Percentiles rank a stretch among this genome's conserved stretches.
Evolutionary conservation across 192 early-diverging fungal genomes (phyloP).

Genomic region (Podila clonocystis): DNA sequence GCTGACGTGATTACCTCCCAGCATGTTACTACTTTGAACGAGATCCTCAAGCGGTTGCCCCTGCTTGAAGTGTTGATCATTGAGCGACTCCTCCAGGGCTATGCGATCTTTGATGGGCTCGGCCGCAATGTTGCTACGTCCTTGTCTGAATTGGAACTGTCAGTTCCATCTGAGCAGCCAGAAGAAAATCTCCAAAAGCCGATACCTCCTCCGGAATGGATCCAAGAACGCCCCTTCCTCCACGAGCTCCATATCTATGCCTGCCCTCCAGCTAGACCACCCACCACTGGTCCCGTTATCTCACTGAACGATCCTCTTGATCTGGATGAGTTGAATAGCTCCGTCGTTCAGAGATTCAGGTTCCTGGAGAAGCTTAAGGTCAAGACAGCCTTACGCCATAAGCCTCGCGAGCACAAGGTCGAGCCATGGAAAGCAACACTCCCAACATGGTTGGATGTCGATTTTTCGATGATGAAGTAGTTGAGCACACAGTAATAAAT

Average conservation of each 20-base stretch:
- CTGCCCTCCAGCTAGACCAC: not conserved
- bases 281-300: not conserved
- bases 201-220: not conserved
- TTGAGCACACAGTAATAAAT: not conserved
- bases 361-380: not conserved
- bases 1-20: not conserved
- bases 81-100: constrained; percentile 8
- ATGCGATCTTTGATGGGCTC: not conserved
- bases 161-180: not conserved
- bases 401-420: not conserved
- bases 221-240: not conserved
- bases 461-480: not conserved
- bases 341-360: not conserved
- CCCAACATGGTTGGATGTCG: not conserved
- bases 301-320: not conserved
- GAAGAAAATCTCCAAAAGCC: not conserved
- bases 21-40: constrained; percentile 3
- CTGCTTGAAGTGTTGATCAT: constrained; percentile 9
- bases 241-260: not conserved
- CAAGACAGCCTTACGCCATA: not conserved
- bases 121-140: not conserved
- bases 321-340: not conserved
- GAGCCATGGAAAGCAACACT: not conserved
- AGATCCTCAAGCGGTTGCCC: constrained; percentile 10
- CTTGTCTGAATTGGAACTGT: not conserved